A percentile compares a stretch with the other conserved stretches of the same genome.
These are phyloP conservation scores for Exophiala mesophila DNA, from an alignment of 2,329 filamentous ascomycete species.

Conservation along the genomic window DNA sequence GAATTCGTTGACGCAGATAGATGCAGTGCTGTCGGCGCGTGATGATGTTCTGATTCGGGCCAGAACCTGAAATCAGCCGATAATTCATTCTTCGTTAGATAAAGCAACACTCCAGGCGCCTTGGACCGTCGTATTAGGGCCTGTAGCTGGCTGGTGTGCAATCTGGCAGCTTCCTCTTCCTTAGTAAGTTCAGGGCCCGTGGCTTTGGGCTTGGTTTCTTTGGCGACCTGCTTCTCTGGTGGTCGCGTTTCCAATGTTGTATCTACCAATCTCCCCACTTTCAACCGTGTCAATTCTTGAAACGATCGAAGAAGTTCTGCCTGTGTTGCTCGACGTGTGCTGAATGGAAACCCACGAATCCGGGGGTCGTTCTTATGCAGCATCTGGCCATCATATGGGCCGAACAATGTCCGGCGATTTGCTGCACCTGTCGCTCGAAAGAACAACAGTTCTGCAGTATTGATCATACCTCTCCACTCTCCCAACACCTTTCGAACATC, in stretches of 20 bases:
- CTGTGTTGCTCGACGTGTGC: conserved; percentile 83
- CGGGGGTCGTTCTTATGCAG: conserved; percentile 72
- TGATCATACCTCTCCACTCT: conserved; percentile 82
- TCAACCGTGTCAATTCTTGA: conserved; percentile 85
- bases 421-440: conserved; percentile 82
- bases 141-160: conserved; percentile 87
- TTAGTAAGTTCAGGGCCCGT: conserved; percentile 63
- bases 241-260: conserved; percentile 32
- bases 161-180: conserved; percentile 72
- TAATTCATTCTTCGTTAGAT: conserved; percentile 71
- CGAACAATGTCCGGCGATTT: conserved; percentile 82
- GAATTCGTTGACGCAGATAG: conserved; percentile 78
- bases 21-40: conserved; percentile 79
- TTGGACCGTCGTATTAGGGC: conserved; percentile 85
- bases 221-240: conserved; percentile 9
- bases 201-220: conserved; percentile 32
- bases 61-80: conserved; percentile 69
- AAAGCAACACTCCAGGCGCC: conserved; percentile 77
- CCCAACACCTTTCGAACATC: conserved; percentile 76
- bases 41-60: conserved; percentile 61
- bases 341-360: conserved; percentile 87
- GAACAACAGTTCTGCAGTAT: conserved; percentile 79
- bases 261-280: conserved; percentile 64
- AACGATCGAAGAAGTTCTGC: conserved; percentile 92
- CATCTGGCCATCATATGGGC: conserved; percentile 84